Percentiles rank a stretch among this genome's conserved stretches.
Conservation (phyloP, 2,329 filamentous ascomycete genomes). For the Diaporthe sp. region DNA sequence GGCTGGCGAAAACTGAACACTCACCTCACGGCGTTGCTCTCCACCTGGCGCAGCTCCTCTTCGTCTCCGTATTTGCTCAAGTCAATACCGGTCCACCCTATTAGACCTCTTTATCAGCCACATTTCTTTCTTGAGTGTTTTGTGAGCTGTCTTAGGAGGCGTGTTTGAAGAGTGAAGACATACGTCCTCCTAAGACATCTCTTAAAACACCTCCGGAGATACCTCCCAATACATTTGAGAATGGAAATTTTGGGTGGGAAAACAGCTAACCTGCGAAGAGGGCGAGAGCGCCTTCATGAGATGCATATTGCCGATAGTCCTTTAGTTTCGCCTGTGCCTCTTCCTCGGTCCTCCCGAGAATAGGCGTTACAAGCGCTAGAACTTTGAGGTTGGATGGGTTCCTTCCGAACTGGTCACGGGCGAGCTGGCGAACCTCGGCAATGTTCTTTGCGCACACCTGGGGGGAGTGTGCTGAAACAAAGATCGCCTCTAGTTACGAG, state of each 20-base stretch:
- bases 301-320: slow-evolving; percentile 73
- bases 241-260: too few species aligned
- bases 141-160: too few species aligned
- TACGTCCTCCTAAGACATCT: too few species aligned
- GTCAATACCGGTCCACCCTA: slow-evolving; percentile 79
- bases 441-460: slow-evolving; percentile 72
- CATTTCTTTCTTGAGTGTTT: too few species aligned
- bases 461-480: slow-evolving; percentile 76
- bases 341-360: slow-evolving; percentile 75
- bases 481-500: slow-evolving; percentile 67
- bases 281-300: slow-evolving; percentile 74
- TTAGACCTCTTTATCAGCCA: too few species aligned
- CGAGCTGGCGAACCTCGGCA: slow-evolving; percentile 72
- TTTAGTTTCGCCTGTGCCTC: slow-evolving; percentile 75
- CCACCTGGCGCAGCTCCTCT: slow-evolving; percentile 55
- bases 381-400: slow-evolving; percentile 76
- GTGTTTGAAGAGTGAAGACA: too few species aligned
- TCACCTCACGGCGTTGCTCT: slow-evolving; percentile 58
- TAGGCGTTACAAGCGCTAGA: slow-evolving; percentile 74
- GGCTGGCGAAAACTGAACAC: background rate
- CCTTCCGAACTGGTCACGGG: slow-evolving; percentile 66
- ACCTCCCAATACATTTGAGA: too few species aligned
- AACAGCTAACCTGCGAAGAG: too few species aligned
- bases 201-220: too few species aligned
- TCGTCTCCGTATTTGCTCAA: slow-evolving; percentile 56